Evolutionary conservation across 176 grass and related monocot genomes (phyloP), one percentile per base, ranked within the genome.

Genomic region (Zoysia japonica): DNA sequence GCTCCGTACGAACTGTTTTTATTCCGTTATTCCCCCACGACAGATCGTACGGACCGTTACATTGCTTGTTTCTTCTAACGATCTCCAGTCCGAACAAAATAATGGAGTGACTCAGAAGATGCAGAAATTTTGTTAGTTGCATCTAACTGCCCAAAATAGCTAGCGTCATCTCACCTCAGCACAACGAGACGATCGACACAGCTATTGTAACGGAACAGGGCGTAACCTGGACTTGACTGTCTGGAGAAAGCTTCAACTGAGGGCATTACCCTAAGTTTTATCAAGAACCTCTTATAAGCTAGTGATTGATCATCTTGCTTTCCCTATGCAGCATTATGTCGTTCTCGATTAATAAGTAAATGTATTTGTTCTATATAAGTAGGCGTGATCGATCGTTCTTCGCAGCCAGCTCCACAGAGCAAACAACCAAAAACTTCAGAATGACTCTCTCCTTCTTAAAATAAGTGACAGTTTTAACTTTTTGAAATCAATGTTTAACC

Each of bases 191-290:
- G n/a, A 59, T 59, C 6, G 6, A 20, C 28, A 28, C 28, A 28
- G 28, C 28, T 28, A 28, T 28, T 28, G 28, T 28, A 28, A 28
- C 28, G 28, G 28, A 28, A 28, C 48, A 49, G 51, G 69, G 69
- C 13, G 48, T 53, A 72, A 15, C 28, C 69, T 16, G 35, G 70
- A 36, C 36, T 7, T 52, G 69, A 36, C 1, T 52, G 47, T 28
- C 69, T 52, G 69, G 69, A 52, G 70, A 72, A 72, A 38, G 28
- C 12, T 11, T 19, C 66, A 68, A 9, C 66, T 47, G 16, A n/a
- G 41, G 6, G 13, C 15, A 45, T 20, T 42, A 47, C 28, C 28
- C 28, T 68, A 68, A 19, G 66, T 47, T 68, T 68, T 20, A 47
- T 69, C 67, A 69, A 48, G 11, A n/a, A 48, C 35, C 17, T 48